Conservation (phyloP, 441 rosid species). For the Populus hybrid region DNA sequence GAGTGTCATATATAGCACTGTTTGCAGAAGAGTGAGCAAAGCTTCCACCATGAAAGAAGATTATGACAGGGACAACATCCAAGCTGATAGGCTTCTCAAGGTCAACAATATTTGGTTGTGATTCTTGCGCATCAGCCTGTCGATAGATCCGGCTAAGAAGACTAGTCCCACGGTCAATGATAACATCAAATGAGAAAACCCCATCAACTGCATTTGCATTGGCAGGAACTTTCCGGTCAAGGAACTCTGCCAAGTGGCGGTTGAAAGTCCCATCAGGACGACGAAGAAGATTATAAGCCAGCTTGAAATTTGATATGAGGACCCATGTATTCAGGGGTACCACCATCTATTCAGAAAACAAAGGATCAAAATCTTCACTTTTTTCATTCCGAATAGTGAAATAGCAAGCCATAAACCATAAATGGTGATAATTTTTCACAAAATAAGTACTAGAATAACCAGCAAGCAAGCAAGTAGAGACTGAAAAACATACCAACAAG, state of each 20-base stretch:
- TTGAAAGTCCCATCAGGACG: conserved; percentile 92
- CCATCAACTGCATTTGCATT: conserved; percentile 75
- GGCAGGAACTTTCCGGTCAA: conserved; percentile 85
- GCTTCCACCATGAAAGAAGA: conserved; percentile 98
- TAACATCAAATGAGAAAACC: conserved; percentile 87
- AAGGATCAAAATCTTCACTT: conserved; percentile 6
- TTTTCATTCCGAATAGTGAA: background rate
- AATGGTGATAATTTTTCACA: background rate
- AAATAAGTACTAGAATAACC: background rate
- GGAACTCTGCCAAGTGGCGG: conserved; percentile 87
- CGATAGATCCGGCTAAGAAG: conserved; percentile 72
- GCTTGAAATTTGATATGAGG: conserved; percentile 90
- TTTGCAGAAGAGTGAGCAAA: conserved; percentile 94
- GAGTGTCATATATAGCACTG: conserved; percentile 81
- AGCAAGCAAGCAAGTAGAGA: background rate
- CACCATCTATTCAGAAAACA: conserved; percentile 53
- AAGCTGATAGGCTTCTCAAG: conserved; percentile 59
- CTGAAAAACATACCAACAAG: background rate
- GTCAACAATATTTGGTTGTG: conserved; percentile 43
- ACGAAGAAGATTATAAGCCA: conserved; percentile 85
- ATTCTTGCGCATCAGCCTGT: conserved; percentile 30
- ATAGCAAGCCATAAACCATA: background rate
- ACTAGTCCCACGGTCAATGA: conserved; percentile 63
- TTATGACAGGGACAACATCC: conserved; percentile 68
- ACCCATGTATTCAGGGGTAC: conserved; percentile 98